Evolutionary conservation across 306 rosid genomes (phyloP), one percentile per base, ranked within the genome.

Genomic region (Acacia crassicarpa): DNA sequence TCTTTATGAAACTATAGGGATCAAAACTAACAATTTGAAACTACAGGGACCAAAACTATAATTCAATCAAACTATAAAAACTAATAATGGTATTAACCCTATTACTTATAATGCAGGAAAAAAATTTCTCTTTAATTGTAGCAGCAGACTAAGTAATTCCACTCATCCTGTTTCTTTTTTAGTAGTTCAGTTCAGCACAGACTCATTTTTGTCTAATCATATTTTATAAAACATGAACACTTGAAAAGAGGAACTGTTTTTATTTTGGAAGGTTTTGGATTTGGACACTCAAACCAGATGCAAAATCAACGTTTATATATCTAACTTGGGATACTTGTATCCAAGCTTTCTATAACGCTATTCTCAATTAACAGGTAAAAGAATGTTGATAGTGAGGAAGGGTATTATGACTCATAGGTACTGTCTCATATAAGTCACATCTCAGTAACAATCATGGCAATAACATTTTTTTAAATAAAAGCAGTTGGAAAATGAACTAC

Each of bases 401-500:
- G 41, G 41, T 38, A 38, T 38, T 38, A 38, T 38, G 41, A 38
- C 41, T 38, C 41, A 38, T 38, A 38, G 41, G 41, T 38, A 38
- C 41, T 1, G 41, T 38, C 41, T 38, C 41, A 38, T 38, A 38
- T 38, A 38, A 38, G 41, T 38, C 41, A 38, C 41, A 38, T 38
- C 41, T 38, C 6, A 38, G 41, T 38, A 54, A 7, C 61, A 54
- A 19, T 20, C 61, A 54, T 54, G 61, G 11, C 25, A 54, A 54
- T 54, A 20, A 20, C 61, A 51, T 6, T 38, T 38, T 38, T 19
- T 59, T 2, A 12, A 14, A 25, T 14, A 62, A 13, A 25, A 8
- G 6, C 17, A 22, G n/a, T 32, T 74, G 84, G 68, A 80, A 40
- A 68, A 41, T 17, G 20, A 73, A 82, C 80, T 63, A 80, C 89